A percentile compares a stretch with the other conserved stretches of the same genome.
These are phyloP conservation scores for Cudoniella acicularis DNA, from an alignment of 495 filamentous ascomycete species.

Conservation along the genomic window DNA sequence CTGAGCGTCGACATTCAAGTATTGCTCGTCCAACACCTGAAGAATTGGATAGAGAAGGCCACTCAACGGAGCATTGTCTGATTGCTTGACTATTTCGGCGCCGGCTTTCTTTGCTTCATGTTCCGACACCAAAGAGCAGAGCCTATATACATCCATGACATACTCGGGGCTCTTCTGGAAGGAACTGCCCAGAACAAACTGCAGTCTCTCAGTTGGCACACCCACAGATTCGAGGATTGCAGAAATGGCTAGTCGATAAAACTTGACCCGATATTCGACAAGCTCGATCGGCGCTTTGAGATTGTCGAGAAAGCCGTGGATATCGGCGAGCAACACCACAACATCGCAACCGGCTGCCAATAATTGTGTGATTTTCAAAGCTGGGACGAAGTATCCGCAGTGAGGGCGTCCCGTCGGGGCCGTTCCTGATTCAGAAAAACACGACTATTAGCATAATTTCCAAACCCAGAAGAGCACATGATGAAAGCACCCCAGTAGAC, in stretches of 20 bases:
- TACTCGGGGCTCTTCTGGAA: constrained; percentile 42
- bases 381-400: constrained; percentile 20
- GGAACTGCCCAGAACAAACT: constrained; percentile 55
- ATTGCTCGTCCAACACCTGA: constrained; percentile 2
- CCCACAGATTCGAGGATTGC: constrained; percentile 46
- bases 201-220: constrained; percentile 41
- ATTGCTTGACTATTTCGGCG: constrained; percentile 64
- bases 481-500: too few relatives aligned
- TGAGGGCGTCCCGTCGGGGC: constrained; percentile 18
- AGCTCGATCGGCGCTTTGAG: constrained; percentile 6
- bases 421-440: neutral
- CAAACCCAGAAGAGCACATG: too few relatives aligned
- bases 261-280: constrained; percentile 43
- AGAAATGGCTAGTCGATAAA: constrained; percentile 44
- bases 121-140: constrained; percentile 30
- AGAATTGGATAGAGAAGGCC: constrained; percentile 59
- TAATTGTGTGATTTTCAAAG: constrained; percentile 24
- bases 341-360: constrained; percentile 20
- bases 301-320: constrained; percentile 11
- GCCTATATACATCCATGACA: constrained; percentile 6
- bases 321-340: constrained; percentile 11
- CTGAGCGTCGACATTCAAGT: constrained; percentile 4
- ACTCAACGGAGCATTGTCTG: constrained; percentile 49
- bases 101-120: constrained; percentile 57
- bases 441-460: too few relatives aligned